A percentile compares a stretch with the other conserved stretches of the same genome.
These are phyloP conservation scores for Steccherinum ochraceum DNA, from an alignment of 768 basidiomycete genomes.

Conservation along the genomic window DNA sequence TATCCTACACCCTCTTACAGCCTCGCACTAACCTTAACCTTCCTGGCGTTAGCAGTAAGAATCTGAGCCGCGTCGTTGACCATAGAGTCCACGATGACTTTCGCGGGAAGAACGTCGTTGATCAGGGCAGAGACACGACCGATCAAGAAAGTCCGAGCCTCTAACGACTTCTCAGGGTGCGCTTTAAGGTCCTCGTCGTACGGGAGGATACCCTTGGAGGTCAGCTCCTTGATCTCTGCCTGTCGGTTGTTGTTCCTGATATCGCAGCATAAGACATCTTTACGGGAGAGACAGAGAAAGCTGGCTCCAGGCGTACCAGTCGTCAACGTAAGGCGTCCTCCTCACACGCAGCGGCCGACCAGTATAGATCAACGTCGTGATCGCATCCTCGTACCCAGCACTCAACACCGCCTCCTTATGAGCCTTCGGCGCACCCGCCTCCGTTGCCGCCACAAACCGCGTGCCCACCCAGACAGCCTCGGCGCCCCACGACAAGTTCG, in stretches of 20 bases:
- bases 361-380: conserved; percentile 84
- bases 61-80: conserved; percentile 48
- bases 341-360: conserved; percentile 85
- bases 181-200: conserved; percentile 62
- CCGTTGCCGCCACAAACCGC: conserved; percentile 77
- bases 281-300: not conserved
- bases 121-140: conserved; percentile 75
- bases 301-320: conserved; percentile 69
- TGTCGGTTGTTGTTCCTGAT: conserved; percentile 70
- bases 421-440: conserved; percentile 75
- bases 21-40: conserved; percentile 41
- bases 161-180: conserved; percentile 73
- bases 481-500: conserved; percentile 86
- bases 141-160: conserved; percentile 72
- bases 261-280: not conserved
- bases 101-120: conserved; percentile 73
- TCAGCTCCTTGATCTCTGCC: conserved; percentile 77
- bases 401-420: conserved; percentile 77
- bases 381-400: conserved; percentile 71
- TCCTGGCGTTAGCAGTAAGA: conserved; percentile 33
- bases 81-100: conserved; percentile 81
- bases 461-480: conserved; percentile 66
- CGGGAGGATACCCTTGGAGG: conserved; percentile 79
- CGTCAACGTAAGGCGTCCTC: conserved; percentile 77
- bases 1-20: conserved; percentile 27